Conservation (phyloP, 441 rosid species). For the Kokia cookei region DNA sequence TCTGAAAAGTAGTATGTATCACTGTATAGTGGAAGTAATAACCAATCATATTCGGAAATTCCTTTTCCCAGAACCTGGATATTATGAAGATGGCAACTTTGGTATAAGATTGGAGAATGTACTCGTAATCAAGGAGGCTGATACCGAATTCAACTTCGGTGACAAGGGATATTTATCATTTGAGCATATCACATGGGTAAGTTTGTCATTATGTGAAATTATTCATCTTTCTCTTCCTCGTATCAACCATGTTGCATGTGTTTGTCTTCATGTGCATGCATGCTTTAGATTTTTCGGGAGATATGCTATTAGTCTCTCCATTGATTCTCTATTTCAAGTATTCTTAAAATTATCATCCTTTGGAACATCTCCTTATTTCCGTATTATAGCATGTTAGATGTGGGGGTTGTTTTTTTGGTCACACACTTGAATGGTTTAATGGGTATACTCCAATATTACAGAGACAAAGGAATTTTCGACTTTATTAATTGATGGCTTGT, state of each 20-base stretch:
- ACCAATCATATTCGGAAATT: background rate
- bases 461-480: background rate
- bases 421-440: background rate
- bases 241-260: background rate
- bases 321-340: too few species aligned
- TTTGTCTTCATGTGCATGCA: background rate
- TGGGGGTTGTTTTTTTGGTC: background rate
- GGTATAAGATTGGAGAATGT: slow-evolving; percentile 95
- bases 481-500: background rate
- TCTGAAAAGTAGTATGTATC: background rate
- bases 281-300: background rate
- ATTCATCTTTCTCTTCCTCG: background rate
- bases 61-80: slow-evolving; percentile 79
- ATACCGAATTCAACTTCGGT: slow-evolving; percentile 76
- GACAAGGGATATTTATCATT: slow-evolving; percentile 83
- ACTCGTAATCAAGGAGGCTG: slow-evolving; percentile 63
- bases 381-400: background rate
- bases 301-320: too few species aligned
- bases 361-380: background rate
- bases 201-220: slow-evolving; percentile 7
- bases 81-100: slow-evolving; percentile 92
- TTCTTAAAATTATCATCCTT: too few species aligned
- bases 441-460: background rate
- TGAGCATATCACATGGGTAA: slow-evolving; percentile 98
- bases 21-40: background rate